Conservation (phyloP, 192 early-diverging fungal species). For the Pilaira anomala region DNA sequence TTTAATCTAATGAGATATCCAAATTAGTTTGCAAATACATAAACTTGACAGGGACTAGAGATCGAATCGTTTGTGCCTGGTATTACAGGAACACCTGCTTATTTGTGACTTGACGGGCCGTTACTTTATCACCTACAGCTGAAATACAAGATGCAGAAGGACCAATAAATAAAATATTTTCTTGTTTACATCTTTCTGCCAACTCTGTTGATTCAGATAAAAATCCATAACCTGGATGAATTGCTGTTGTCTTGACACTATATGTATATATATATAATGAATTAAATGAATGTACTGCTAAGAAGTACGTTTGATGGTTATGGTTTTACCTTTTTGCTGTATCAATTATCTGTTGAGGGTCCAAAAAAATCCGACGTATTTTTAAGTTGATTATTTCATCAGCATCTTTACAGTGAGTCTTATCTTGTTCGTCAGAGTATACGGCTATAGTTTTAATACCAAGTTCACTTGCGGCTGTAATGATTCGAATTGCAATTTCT, state of each 20-base stretch:
- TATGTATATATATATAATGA: conserved; percentile 16
- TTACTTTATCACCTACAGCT: conserved; percentile 30
- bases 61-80: conserved; percentile 30
- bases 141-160: conserved; percentile 82
- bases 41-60: conserved; percentile 12
- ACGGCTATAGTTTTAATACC: conserved; percentile 62
- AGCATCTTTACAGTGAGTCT: conserved; percentile 25
- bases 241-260: conserved; percentile 46
- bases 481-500: conserved; percentile 75
- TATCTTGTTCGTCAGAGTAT: conserved; percentile 56
- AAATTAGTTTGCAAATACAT: conserved; percentile 66
- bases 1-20: conserved; percentile 95
- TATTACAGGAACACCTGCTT: conserved; percentile 24
- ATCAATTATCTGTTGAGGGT: conserved; percentile 69
- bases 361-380: conserved; percentile 52
- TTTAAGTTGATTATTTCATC: conserved; percentile 11
- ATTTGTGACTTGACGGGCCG: conserved; percentile 24
- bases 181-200: conserved; percentile 57
- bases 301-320: background rate
- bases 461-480: conserved; percentile 65
- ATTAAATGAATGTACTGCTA: background rate
- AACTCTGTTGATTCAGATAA: conserved; percentile 88
- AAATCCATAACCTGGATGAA: conserved; percentile 96
- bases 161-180: conserved; percentile 80
- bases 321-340: conserved; percentile 47